Conservation (phyloP, 2,329 filamentous ascomycete genomes). For the Aspergillus caelatus region DNA sequence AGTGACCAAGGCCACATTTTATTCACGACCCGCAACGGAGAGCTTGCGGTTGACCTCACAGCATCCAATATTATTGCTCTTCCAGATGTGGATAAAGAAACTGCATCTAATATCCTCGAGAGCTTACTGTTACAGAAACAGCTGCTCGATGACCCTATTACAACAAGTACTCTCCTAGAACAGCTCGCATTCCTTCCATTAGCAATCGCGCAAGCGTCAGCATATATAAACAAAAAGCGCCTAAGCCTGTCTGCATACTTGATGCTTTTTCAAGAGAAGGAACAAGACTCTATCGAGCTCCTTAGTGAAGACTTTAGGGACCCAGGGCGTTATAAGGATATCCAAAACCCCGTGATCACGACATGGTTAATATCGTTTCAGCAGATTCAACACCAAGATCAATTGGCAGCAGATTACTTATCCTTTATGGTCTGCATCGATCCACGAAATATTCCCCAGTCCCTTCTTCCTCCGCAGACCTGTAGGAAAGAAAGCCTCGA, state of each 20-base stretch:
- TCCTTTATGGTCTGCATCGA: conserved; percentile 18
- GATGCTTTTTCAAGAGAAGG: conserved; percentile 7
- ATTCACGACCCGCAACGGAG: conserved; percentile 28
- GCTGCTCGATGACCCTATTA: no score
- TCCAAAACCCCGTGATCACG: not conserved
- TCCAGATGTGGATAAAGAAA: conserved; percentile 15
- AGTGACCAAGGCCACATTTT: conserved; percentile 28
- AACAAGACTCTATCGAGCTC: conserved; percentile 6
- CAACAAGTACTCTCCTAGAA: no score
- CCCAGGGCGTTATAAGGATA: conserved; percentile 7
- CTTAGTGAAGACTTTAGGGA: conserved; percentile 14
- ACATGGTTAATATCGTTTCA: conserved; percentile 17
- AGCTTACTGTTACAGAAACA: no score
- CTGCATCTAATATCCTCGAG: not conserved
- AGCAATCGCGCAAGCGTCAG: no score
- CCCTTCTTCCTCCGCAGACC: conserved; percentile 29
- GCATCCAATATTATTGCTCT: conserved; percentile 19
- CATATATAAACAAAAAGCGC: no score
- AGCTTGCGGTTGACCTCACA: conserved; percentile 15
- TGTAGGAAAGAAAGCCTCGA: conserved; percentile 25
- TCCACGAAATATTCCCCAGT: conserved; percentile 33
- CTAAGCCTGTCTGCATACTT: not conserved
- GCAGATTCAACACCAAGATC: conserved; percentile 23
- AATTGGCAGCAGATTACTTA: conserved; percentile 38
- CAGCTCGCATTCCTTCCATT: no score